Evolutionary conservation across 1,139 yeast species (phyloP).

Genomic region (Komagataea norvegica): DNA sequence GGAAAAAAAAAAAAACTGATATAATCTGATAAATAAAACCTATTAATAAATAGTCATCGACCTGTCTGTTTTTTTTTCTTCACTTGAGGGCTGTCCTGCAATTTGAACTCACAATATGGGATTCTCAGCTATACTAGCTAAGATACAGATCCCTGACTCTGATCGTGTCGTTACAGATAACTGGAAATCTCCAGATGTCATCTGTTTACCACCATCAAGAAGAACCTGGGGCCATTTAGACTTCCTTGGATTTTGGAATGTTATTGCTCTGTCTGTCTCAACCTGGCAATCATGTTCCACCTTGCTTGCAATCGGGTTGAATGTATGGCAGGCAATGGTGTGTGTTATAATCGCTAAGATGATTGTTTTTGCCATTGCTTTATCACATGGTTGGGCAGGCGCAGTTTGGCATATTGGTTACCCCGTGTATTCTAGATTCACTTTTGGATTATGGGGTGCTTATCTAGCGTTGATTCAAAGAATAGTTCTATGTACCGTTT

Average conservation of each 20-base stretch:
- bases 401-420: slow-evolving; percentile 35
- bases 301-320: slow-evolving; percentile 30
- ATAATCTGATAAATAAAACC: no score
- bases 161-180: slow-evolving; percentile 22
- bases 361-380: slow-evolving; percentile 29
- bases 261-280: slow-evolving; percentile 29
- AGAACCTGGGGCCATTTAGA: slow-evolving; percentile 35
- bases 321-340: slow-evolving; percentile 34
- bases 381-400: slow-evolving; percentile 33
- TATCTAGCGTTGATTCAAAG: slow-evolving; percentile 32
- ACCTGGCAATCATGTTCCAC: slow-evolving; percentile 32
- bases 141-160: slow-evolving; percentile 20
- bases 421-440: slow-evolving; percentile 32
- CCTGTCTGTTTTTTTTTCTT: no score
- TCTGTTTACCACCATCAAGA: slow-evolving; percentile 34
- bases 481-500: slow-evolving; percentile 33
- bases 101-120: slow-evolving; percentile 3
- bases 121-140: slow-evolving; percentile 5
- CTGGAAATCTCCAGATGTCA: slow-evolving; percentile 31
- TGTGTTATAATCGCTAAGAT: slow-evolving; percentile 32
- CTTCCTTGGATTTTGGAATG: slow-evolving; percentile 33
- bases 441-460: slow-evolving; percentile 36
- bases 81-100: no score
- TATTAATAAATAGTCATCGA: no score
- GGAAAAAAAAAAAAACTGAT: background rate